phyloP scores from a whole-genome alignment of 371 early-diverging fungal species.

The Rhizopus sp. region DNA sequence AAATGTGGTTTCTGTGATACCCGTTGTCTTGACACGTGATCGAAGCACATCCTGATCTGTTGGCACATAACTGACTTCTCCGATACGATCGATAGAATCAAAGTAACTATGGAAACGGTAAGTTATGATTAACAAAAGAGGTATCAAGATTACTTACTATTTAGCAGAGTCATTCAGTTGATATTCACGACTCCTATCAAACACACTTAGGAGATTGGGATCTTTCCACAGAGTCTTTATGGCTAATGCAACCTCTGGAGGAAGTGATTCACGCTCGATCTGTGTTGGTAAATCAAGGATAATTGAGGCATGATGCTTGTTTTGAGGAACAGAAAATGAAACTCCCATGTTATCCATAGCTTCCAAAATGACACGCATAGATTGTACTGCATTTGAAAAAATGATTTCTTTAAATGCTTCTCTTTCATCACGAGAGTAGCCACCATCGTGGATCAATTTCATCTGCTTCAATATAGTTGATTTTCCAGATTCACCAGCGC shows the following conservation, averaged over 20 bases:
- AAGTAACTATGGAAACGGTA: constrained; percentile 67
- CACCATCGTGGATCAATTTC: constrained; percentile 93
- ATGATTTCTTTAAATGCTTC: constrained; percentile 92
- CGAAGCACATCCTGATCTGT: constrained; percentile 86
- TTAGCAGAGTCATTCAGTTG: constrained; percentile 83
- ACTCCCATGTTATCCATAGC: constrained; percentile 89
- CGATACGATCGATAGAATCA: constrained; percentile 90
- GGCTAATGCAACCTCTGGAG: constrained; percentile 64
- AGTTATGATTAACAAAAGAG: not conserved
- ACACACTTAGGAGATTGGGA: constrained; percentile 68
- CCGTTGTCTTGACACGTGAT: constrained; percentile 84
- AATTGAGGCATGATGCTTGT: constrained; percentile 22
- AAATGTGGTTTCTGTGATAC: constrained; percentile 88
- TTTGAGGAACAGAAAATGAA: constrained; percentile 33
- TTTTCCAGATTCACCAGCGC: constrained; percentile 83
- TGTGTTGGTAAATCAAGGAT: constrained; percentile 70
- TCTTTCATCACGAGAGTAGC: constrained; percentile 86
- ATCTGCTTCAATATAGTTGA: constrained; percentile 96
- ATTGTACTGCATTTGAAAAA: constrained; percentile 93
- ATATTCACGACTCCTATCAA: constrained; percentile 71
- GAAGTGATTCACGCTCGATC: constrained; percentile 67
- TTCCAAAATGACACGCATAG: constrained; percentile 91
- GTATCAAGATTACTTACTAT: constrained; percentile 54
- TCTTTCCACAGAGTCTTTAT: constrained; percentile 80
- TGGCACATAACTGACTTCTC: constrained; percentile 69